Evolutionary conservation across 306 rosid genomes (phyloP), one percentile per base, ranked within the genome.

Genomic region (Quercus ilex): DNA sequence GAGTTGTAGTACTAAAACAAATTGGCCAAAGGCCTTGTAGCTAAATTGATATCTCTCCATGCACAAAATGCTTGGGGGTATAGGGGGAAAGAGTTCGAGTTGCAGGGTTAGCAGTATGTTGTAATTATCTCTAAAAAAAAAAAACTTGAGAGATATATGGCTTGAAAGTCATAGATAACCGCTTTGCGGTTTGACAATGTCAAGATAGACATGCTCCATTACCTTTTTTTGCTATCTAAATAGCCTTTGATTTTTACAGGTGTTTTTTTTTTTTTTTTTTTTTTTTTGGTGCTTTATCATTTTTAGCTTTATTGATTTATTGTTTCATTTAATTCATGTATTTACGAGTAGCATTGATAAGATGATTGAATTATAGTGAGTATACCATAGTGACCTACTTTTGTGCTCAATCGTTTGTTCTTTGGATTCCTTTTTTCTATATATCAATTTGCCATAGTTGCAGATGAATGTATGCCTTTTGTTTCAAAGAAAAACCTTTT

Each of bases 141-240:
- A 41, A 41, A 41, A 2, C 3, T 8, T 7, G 11, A 8, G 3
- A 41, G 11, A 41, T 74, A 78, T 69, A 71, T 31, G 81, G 78
- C 52, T 73, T 79, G 97, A 90, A 86, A 92, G 83, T 53, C 83
- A 86, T 85, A 69, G 74, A 68, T 86, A 89, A 87, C 90, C 26
- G 90, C 87, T 88, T 77, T 70, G 70, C 74, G 85, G 90, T 78
- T 83, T 85, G 91, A 83, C 88, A 78, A 68, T 86, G 88, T 83
- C 83, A 81, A 88, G 71, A 59, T 77, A 73, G 26, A 71, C 85
- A 86, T 85, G 80, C 83, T 86, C 82, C 77, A 72, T 78, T 82
- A 76, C 85, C 89, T 76, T 81, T 86, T 86, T 86, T 84, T 41
- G 46, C 46, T 41, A 8, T 28, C 85, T 78, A 74, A 14, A 17